Conservation (phyloP, 2,329 filamentous ascomycete genomes). For the Diaporthe amygdali region DNA sequence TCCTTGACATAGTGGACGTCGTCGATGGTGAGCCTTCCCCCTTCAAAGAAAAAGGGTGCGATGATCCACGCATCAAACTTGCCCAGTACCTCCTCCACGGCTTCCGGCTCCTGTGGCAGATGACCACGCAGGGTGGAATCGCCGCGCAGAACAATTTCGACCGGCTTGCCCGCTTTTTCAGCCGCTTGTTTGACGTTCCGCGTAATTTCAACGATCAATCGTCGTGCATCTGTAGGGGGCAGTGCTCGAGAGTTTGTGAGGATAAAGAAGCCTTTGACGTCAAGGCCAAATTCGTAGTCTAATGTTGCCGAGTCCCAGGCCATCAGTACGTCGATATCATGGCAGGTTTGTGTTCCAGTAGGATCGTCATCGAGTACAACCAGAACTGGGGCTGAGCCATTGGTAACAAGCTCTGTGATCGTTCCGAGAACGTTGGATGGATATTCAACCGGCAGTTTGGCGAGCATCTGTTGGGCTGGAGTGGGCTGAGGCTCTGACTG, state of each 20-base stretch:
- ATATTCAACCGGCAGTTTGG: neutral
- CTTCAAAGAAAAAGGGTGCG: conserved; percentile 64
- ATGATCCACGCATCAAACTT: conserved; percentile 58
- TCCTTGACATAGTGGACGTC: conserved; percentile 65
- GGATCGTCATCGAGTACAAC: conserved; percentile 60
- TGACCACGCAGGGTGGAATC: conserved; percentile 64
- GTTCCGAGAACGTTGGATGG: neutral
- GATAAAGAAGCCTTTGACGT: conserved; percentile 60
- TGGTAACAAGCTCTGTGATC: neutral
- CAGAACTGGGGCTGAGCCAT: conserved; percentile 34
- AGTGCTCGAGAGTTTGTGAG: conserved; percentile 64
- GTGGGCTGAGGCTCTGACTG: neutral
- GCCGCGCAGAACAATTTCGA: conserved; percentile 62
- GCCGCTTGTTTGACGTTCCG: conserved; percentile 52
- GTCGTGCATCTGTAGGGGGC: conserved; percentile 50
- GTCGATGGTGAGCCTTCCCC: conserved; percentile 60
- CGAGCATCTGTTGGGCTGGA: neutral
- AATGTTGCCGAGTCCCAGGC: conserved; percentile 55
- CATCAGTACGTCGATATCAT: conserved; percentile 59
- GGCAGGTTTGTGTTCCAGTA: conserved; percentile 67
- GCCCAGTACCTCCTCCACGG: conserved; percentile 54
- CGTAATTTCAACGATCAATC: conserved; percentile 56
- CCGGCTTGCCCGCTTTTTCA: conserved; percentile 39
- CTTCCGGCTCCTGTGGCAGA: conserved; percentile 60
- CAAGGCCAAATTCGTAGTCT: conserved; percentile 44